phyloP scores from a whole-genome alignment of 1,284 basidiomycete genomes.

The Coniophora puteana region DNA sequence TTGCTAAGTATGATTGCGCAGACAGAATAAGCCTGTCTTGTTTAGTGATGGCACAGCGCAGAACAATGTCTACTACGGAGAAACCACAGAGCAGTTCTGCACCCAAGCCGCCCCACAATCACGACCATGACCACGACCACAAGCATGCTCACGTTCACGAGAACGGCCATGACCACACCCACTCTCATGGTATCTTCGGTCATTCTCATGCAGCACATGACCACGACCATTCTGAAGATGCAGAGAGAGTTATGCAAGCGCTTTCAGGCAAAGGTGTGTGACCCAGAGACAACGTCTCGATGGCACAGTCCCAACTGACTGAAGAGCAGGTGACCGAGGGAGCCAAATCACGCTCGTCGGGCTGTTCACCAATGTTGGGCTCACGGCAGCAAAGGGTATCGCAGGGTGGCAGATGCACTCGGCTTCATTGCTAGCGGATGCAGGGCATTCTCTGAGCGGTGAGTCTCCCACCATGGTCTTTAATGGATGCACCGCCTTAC shows the following conservation, averaged over 20 bases:
- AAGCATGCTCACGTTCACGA: slow-evolving; percentile 16
- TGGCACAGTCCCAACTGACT: slow-evolving; percentile 6
- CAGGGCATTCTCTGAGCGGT: slow-evolving; percentile 92
- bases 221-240: slow-evolving; percentile 61
- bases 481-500: slow-evolving; percentile 5
- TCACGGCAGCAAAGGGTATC: slow-evolving; percentile 82
- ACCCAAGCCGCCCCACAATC: slow-evolving; percentile 11
- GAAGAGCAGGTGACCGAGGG: slow-evolving; percentile 64
- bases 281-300: too few relatives aligned
- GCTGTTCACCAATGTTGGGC: slow-evolving; percentile 78
- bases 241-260: slow-evolving; percentile 71
- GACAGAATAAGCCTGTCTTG: too few relatives aligned
- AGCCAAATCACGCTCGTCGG: slow-evolving; percentile 85
- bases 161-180: slow-evolving; percentile 33
- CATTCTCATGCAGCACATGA: slow-evolving; percentile 69
- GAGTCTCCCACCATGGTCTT: slow-evolving; percentile 24
- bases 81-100: slow-evolving; percentile 3
- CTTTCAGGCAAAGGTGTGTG: slow-evolving; percentile 61
- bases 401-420: slow-evolving; percentile 89
- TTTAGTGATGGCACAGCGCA: neutral
- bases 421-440: slow-evolving; percentile 90
- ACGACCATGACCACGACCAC: slow-evolving; percentile 26
- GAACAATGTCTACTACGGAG: slow-evolving; percentile 9
- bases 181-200: slow-evolving; percentile 53
- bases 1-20: too few relatives aligned